These are phyloP conservation scores for Coniochaeta sp. DNA, from an alignment of 2,329 filamentous ascomycete genomes.

Conservation along the genomic window DNA sequence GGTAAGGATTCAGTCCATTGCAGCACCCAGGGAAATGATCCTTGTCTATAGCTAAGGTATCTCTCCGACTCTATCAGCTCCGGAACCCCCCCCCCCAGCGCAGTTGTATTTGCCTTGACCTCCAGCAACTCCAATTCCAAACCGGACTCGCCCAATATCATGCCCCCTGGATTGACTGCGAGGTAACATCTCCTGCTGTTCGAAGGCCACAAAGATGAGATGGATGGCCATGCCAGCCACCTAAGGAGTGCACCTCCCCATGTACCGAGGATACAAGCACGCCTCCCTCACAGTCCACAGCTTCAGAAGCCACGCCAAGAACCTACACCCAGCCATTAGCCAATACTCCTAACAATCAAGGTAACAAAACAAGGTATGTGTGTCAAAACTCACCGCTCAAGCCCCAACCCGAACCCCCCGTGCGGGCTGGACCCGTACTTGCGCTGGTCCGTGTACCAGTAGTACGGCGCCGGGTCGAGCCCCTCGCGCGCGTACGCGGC, in stretches of 20 bases:
- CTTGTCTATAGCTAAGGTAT: neutral
- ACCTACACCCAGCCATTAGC: constrained; percentile 16
- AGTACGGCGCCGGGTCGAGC: constrained; percentile 80
- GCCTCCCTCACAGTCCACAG: constrained; percentile 58
- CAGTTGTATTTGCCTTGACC: neutral
- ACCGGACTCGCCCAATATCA: too few relatives aligned
- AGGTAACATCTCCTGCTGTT: too few relatives aligned
- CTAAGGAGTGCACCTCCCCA: constrained; percentile 72
- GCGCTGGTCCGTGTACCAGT: constrained; percentile 97
- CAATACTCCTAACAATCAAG: neutral
- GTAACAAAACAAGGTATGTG: neutral
- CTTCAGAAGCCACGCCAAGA: constrained; percentile 57
- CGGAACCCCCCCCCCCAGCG: neutral
- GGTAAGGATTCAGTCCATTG: too few relatives aligned
- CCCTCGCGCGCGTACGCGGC: constrained; percentile 80
- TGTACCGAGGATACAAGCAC: constrained; percentile 74
- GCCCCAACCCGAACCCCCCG: constrained; percentile 85
- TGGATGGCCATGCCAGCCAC: constrained; percentile 2
- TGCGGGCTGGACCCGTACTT: constrained; percentile 92
- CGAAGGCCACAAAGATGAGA: too few relatives aligned
- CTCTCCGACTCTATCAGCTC: neutral
- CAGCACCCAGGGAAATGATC: neutral
- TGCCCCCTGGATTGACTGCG: too few relatives aligned
- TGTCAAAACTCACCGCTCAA: constrained; percentile 54
- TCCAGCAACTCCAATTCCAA: neutral